Base-by-base conservation (phyloP, 2,329 filamentous ascomycete genomes). In the Aspergillus tamarii region DNA sequence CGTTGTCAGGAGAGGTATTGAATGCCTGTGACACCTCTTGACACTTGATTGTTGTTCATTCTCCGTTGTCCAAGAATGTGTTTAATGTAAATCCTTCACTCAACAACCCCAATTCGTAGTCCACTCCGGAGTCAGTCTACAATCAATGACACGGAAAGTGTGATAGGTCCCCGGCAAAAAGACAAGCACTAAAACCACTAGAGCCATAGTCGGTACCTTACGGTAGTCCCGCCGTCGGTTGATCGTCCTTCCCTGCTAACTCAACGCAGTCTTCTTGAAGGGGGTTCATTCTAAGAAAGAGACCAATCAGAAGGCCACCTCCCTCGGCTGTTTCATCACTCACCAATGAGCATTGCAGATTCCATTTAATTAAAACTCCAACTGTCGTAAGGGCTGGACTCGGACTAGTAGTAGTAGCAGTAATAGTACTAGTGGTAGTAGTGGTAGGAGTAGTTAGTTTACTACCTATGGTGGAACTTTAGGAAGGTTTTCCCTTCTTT, bases 261-360 rank as follows among this genome's bases (percentile, higher is more conserved):
- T 50, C 14, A 28, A 21, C 41, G 11, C 9, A 45, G 39, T 32
- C 11, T 34, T 58, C 19, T 16, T 9, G 16, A 30, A 57, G 32
- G n/a, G n/a, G 11, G 34, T 59, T 50, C 39, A 50, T 52, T 36
- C 45, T 36, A 52, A 36, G 21, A 12, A 14, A 39, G 8, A 28
- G 4, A 14, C 57, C 28, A 59, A 59, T 59, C 57, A 34, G 57
- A 53, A 43, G 19, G 21, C 30, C 30, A 39, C 21, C 11, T 48
- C 12, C 12, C 46, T 48, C 57, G 57, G 53, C 28, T 46, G 55
- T 54, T 62, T 54, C 55, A 59, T 53, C 36, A 4, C 34, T 32
- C 26, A 48, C 60, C 60, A 59, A 62, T 62, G 54, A 59, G 45
- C 55, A 30, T 53, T 46, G 53, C 11, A 45, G 7, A 7, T n/a